Evolutionary conservation across 116 monocot genomes (phyloP).

Genomic region (Cymodocea nodosa): DNA sequence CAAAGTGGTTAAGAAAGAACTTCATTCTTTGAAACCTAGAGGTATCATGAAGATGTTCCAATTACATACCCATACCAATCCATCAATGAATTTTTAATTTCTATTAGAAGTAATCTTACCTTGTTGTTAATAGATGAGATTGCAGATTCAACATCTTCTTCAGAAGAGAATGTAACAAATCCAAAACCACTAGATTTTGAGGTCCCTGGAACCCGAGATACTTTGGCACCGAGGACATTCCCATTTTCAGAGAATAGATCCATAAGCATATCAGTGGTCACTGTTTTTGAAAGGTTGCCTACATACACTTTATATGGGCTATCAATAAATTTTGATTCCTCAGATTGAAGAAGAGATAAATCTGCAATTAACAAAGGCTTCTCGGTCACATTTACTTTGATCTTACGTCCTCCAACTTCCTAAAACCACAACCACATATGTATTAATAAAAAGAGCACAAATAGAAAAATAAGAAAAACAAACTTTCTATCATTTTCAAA

Average conservation of each 20-base stretch:
- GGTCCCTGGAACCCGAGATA: constrained; percentile 67
- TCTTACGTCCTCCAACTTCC: constrained; percentile 85
- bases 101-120: constrained; percentile 23
- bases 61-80: too few species aligned
- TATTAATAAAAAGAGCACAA: too few species aligned
- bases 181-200: constrained; percentile 93
- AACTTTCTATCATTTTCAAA: too few species aligned
- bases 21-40: too few species aligned
- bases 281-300: constrained; percentile 80
- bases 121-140: constrained; percentile 64
- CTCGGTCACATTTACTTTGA: constrained; percentile 92
- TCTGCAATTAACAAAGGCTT: constrained; percentile 51
- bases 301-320: constrained; percentile 94
- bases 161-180: constrained; percentile 83
- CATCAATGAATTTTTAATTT: background rate
- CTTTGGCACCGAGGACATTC: constrained; percentile 66
- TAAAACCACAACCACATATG: constrained; percentile 6
- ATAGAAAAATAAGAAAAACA: too few species aligned
- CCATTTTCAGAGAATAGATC: constrained; percentile 83
- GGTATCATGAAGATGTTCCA: too few species aligned
- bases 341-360: constrained; percentile 35
- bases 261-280: constrained; percentile 57
- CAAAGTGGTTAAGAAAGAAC: too few species aligned
- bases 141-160: constrained; percentile 71
- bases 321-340: constrained; percentile 72